These are phyloP conservation scores for Catharanthus roseus DNA, from an alignment of 257 asterid species.

Conservation along the genomic window DNA sequence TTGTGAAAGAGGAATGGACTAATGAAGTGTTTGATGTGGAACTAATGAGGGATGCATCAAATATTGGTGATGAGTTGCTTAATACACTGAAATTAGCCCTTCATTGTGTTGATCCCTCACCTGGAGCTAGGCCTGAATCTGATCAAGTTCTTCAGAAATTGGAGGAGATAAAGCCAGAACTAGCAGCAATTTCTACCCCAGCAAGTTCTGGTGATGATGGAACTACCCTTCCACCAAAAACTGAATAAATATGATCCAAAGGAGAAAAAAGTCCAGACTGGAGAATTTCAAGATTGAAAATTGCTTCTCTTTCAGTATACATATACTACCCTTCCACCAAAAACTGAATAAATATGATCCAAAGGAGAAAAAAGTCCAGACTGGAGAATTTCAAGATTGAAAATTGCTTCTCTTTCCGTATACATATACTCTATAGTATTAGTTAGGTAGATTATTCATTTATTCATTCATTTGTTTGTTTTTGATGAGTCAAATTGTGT, in stretches of 20 bases:
- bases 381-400: background rate
- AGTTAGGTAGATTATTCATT: background rate
- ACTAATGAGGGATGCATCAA: constrained; percentile 61
- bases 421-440: background rate
- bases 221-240: constrained; percentile 20
- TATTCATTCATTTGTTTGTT: constrained; percentile 25
- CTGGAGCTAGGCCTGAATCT: constrained; percentile 75
- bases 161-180: constrained; percentile 62
- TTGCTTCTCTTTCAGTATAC: background rate
- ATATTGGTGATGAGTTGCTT: constrained; percentile 64
- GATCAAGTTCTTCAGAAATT: constrained; percentile 61
- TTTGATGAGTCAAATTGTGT: constrained; percentile 7
- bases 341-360: constrained; percentile 25
- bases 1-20: constrained; percentile 92
- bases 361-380: background rate
- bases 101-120: constrained; percentile 86
- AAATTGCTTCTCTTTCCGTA: background rate
- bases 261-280: background rate
- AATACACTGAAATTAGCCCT: constrained; percentile 72
- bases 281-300: background rate
- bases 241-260: constrained; percentile 23
- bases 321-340: constrained; percentile 15
- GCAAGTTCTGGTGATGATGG: constrained; percentile 31
- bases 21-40: constrained; percentile 85
- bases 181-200: background rate